Evolutionary conservation across 1,139 yeast genomes (phyloP).

Genomic region (Pichia sp.): DNA sequence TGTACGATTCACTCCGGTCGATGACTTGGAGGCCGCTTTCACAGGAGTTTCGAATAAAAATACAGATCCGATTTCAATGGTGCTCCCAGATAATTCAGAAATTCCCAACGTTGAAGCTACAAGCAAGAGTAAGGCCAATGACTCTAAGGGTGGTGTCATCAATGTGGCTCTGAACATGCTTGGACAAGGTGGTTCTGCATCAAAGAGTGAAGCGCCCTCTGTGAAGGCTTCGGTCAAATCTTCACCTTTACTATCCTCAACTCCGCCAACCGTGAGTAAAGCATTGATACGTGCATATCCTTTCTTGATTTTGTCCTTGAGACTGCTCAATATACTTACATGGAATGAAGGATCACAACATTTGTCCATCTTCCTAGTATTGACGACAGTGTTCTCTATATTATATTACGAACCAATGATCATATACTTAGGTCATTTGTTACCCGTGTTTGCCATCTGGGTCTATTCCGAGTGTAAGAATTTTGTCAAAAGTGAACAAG

Average conservation of each 20-base stretch:
- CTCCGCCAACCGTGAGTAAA: slow-evolving; percentile 88
- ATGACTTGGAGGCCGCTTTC: slow-evolving; percentile 32
- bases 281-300: slow-evolving; percentile 81
- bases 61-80: slow-evolving; percentile 10
- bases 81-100: slow-evolving; percentile 7
- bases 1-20: slow-evolving; percentile 23
- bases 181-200: neutral
- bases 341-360: slow-evolving; percentile 89
- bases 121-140: neutral
- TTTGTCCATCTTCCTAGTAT: slow-evolving; percentile 44
- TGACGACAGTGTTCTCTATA: slow-evolving; percentile 51
- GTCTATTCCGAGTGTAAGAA: slow-evolving; percentile 58
- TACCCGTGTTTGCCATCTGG: slow-evolving; percentile 61
- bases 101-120: neutral
- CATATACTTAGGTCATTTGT: slow-evolving; percentile 73
- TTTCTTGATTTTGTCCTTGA: slow-evolving; percentile 65
- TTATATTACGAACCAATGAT: slow-evolving; percentile 68
- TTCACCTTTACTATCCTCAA: slow-evolving; percentile 66
- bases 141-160: slow-evolving; percentile 1
- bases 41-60: slow-evolving; percentile 28
- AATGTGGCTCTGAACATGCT: slow-evolving; percentile 7
- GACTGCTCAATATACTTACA: slow-evolving; percentile 62
- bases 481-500: slow-evolving; percentile 43
- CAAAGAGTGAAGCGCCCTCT: neutral
- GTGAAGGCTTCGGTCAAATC: slow-evolving; percentile 27